Evolutionary conservation across 2,329 filamentous ascomycete species (phyloP), one percentile per base, ranked within the genome.

Genomic region (Cladosporium oxysporum): DNA sequence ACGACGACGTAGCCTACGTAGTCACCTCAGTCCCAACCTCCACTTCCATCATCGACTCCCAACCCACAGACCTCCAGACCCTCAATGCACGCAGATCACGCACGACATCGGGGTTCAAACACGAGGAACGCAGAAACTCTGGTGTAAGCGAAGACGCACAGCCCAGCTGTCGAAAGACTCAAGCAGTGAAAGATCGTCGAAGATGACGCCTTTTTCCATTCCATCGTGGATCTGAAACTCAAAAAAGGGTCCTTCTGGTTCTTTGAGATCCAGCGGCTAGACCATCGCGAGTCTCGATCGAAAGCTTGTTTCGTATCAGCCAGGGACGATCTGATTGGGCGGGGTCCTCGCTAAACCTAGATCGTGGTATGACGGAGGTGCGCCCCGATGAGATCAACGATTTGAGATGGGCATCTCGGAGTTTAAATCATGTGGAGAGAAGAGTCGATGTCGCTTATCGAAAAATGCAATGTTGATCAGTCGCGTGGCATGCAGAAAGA

Each of bases 231-330:
- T 53, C 50, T 53, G 50, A 53, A 31, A 47, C n/a, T 12, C 41
- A 21, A 23, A 47, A 47, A 33, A 35, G 33, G n/a, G 28, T 33
- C n/a, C 28, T 33, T n/a, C 5, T 26, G 23, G 23, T n/a, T 18
- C 41, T 33, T 2, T 28, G 26, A 61, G 58, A 61, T 61, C 44
- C 29, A 23, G 47, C 58, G 18, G n/a, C 18, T 21, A 14, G 41
- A 61, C 47, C 41, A 33, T 61, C 58, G 10, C 29, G 44, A 26
- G 44, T 31, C 58, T 61, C 44, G 44, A 61, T 61, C 58, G 58
- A 61, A 61, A 61, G 58, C 44, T 35, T 50, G 58, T 26, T 26
- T 26, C 23, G 23, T 26, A 26, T 26, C 23, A 26, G 23, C 23
- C 23, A 26, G 23, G 23, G 23, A 26, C 23, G 23, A 26, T 26